phyloP scores from a whole-genome alignment of 1,284 basidiomycete species.

The Leccinum pallidistipes region DNA sequence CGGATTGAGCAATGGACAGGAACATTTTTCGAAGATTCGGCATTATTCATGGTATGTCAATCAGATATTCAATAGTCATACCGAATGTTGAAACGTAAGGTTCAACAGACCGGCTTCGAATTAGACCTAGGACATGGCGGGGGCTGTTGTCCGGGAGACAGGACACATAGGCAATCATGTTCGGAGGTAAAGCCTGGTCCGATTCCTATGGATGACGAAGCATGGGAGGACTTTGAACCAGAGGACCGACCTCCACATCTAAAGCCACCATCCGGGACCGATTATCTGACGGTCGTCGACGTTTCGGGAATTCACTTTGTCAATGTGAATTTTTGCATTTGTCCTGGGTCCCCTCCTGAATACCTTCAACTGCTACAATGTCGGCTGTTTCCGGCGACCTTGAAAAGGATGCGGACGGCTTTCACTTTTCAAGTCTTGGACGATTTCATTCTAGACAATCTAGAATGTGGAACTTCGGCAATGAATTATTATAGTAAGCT shows the following conservation, averaged over 20 bases:
- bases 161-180: not conserved
- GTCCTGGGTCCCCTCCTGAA: not conserved
- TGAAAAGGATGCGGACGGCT: too few species aligned
- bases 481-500: conserved; percentile 23
- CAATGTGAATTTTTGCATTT: not conserved
- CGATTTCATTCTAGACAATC: too few species aligned
- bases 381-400: too few species aligned
- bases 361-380: too few species aligned
- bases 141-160: not conserved
- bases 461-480: too few species aligned
- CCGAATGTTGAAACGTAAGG: not conserved
- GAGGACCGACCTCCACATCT: not conserved
- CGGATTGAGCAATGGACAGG: not conserved
- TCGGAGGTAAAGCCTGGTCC: not conserved
- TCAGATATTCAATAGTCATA: not conserved
- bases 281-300: not conserved
- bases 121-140: not conserved
- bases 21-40: not conserved
- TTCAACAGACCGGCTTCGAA: not conserved
- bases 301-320: not conserved
- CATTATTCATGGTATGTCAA: not conserved
- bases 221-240: not conserved
- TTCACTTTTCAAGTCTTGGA: too few species aligned
- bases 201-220: not conserved
- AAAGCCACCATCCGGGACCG: not conserved